Conservation (phyloP, 495 filamentous ascomycete genomes). For the Monascus purpureus region DNA sequence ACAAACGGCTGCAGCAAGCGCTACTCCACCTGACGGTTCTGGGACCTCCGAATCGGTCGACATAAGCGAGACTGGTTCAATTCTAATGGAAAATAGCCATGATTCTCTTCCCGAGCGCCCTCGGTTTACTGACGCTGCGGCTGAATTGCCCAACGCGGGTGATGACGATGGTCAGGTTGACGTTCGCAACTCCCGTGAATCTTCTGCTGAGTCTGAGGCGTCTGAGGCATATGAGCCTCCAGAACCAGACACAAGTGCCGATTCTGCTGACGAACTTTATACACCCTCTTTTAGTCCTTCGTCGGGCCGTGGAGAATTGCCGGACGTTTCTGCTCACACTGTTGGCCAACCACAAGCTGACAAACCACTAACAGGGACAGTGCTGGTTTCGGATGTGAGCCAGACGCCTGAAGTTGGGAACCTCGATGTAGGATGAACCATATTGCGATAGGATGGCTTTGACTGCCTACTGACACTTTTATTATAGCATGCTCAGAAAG, state of each 20-base stretch:
- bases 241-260: conserved; percentile 26
- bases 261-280: conserved; percentile 18
- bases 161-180: conserved; percentile 4
- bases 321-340: conserved; percentile 6
- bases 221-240: conserved; percentile 48
- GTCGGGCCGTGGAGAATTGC: conserved; percentile 10
- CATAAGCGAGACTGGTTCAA: not conserved
- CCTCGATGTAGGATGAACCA: conserved; percentile 24
- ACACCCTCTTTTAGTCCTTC: conserved; percentile 25
- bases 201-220: conserved; percentile 29
- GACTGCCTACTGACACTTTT: conserved; percentile 9
- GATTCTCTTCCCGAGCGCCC: conserved; percentile 3
- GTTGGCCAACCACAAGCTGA: conserved; percentile 10
- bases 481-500: conserved; percentile 12
- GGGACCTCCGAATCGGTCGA: conserved; percentile 1
- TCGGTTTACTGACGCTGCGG: conserved; percentile 1
- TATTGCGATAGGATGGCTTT: conserved; percentile 4
- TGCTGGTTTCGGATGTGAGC: conserved; percentile 7
- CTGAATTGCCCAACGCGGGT: conserved; percentile 3
- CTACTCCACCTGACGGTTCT: not conserved
- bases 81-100: not conserved
- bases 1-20: not conserved
- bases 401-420: conserved; percentile 14
- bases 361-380: conserved; percentile 20
- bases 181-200: conserved; percentile 13